Base-by-base conservation (phyloP, 2,329 filamentous ascomycete species). In the Fusarium chlamydosporum region DNA sequence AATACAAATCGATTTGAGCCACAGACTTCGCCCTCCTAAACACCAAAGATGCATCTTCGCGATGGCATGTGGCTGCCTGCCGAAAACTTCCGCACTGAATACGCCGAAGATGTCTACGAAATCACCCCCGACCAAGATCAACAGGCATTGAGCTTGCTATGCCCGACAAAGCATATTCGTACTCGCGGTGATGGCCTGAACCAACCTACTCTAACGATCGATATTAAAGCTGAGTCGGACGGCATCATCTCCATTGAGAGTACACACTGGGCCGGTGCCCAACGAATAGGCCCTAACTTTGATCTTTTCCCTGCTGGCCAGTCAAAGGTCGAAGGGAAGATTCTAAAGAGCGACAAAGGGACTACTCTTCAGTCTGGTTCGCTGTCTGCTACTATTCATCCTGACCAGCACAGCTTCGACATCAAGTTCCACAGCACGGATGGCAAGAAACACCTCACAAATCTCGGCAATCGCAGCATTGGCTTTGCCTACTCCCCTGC, bases 41-140 rank as follows among this genome's bases (percentile, higher is more conserved):
- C 65, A 72, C 26, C 51, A 47, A 47, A 57, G 16, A 79, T 79
- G 63, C 76, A 74, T 58, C 75, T 80, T 45, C 76, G 78, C 12
- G 76, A 80, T 77, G 78, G 78, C 37, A 79, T 91, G 89, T 91
- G 89, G 89, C 80, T 91, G 48, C 82, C 85, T 41, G 87, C 85
- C 58, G 85, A 88, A 76, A 86, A 84, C 64, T 84, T 89, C 75
- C 81, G 82, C 50, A 82, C 89, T 27, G 87, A 90, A 73, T 91
- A 91, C 70, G 89, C 89, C 34, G 89, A 91, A 77, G 88, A 91
- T 64, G 81, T 91, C 16, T 85, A 85, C 70, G 81, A 82, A 26
- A 77, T 83, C 56, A 82, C 82, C 4, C 75, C 84, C 53, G 81
- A 78, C 3, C 76, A 82, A 27, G 80, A 80, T 64, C 79, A 81